Conservation (phyloP, 2,329 filamentous ascomycete species). For the Exophiala bonariae region DNA sequence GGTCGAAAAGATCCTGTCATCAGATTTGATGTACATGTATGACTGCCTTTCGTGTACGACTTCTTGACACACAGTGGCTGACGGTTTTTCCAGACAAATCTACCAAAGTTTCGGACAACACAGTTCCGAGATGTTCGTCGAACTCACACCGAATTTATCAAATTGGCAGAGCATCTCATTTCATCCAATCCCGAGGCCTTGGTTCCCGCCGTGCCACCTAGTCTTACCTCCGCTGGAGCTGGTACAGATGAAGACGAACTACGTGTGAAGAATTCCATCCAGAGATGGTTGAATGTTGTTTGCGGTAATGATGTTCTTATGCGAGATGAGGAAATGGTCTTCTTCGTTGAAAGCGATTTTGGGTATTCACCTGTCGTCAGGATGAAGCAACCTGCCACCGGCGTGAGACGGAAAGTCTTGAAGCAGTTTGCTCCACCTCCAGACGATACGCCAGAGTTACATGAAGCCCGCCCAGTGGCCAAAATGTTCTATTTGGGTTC, state of each 20-base stretch:
- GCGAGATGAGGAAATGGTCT: conserved; percentile 92
- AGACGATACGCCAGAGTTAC: conserved; percentile 92
- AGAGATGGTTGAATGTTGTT: conserved; percentile 93
- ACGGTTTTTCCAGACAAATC: conserved; percentile 71
- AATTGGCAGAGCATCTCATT: conserved; percentile 92
- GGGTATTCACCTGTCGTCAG: conserved; percentile 94
- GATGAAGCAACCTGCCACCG: conserved; percentile 95
- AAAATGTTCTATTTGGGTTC: conserved; percentile 94
- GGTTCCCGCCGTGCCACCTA: conserved; percentile 90
- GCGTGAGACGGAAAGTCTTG: conserved; percentile 88
- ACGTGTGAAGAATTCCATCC: conserved; percentile 83
- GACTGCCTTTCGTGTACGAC: conserved; percentile 33
- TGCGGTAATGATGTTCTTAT: conserved; percentile 91
- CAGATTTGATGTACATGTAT: conserved; percentile 93
- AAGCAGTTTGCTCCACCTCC: conserved; percentile 98
- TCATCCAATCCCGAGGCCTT: conserved; percentile 96
- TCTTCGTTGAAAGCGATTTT: conserved; percentile 99
- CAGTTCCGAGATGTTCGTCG: conserved; percentile 97
- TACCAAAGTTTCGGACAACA: conserved; percentile 96
- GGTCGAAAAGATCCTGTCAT: conserved; percentile 95
- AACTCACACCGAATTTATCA: conserved; percentile 92
- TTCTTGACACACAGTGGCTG: conserved; percentile 6
- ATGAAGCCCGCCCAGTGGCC: conserved; percentile 83
- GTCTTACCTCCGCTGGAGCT: conserved; percentile 89
- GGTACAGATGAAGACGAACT: conserved; percentile 95